Evolutionary conservation across 2,329 filamentous ascomycete species (phyloP).

Genomic region (Colletotrichum lupini): DNA sequence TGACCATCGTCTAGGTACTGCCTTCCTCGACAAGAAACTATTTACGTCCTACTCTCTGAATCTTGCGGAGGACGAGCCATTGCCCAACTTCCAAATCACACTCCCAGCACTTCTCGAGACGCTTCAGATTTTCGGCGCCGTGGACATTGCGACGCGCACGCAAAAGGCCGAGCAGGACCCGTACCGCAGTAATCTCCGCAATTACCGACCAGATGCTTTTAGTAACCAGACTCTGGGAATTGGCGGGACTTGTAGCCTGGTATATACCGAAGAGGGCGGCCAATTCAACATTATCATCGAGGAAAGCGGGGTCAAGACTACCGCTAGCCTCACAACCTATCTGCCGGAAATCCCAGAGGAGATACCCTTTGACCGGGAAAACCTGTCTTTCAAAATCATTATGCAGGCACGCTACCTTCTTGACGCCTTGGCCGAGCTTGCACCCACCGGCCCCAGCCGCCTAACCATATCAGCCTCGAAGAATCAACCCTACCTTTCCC

Average conservation of each 20-base stretch:
- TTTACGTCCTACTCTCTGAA: conserved; percentile 88
- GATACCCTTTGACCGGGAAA: conserved; percentile 87
- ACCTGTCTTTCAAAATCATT: conserved; percentile 90
- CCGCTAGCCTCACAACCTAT: conserved; percentile 91
- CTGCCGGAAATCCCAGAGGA: conserved; percentile 78
- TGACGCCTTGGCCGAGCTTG: conserved; percentile 77
- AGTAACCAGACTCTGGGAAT: conserved; percentile 85
- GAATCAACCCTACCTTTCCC: conserved; percentile 76
- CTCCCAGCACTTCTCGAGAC: conserved; percentile 90
- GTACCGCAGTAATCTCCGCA: conserved; percentile 70
- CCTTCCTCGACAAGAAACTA: conserved; percentile 87
- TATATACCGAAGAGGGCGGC: conserved; percentile 79
- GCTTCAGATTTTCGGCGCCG: conserved; percentile 93
- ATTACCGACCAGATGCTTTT: conserved; percentile 79
- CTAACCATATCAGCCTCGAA: conserved; percentile 76
- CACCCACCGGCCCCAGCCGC: conserved; percentile 76
- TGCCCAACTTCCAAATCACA: conserved; percentile 86
- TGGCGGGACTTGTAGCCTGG: conserved; percentile 85
- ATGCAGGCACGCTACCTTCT: conserved; percentile 83
- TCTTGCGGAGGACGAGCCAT: conserved; percentile 51
- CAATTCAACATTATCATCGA: conserved; percentile 88
- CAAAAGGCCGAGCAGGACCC: conserved; percentile 69
- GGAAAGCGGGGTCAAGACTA: conserved; percentile 88
- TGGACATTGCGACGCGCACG: conserved; percentile 71
- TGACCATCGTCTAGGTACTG: conserved; percentile 45